Evolutionary conservation across 164 flowering plant genomes (phyloP), one percentile per base, ranked within the genome.

Genomic region (Cinnamomum chago): DNA sequence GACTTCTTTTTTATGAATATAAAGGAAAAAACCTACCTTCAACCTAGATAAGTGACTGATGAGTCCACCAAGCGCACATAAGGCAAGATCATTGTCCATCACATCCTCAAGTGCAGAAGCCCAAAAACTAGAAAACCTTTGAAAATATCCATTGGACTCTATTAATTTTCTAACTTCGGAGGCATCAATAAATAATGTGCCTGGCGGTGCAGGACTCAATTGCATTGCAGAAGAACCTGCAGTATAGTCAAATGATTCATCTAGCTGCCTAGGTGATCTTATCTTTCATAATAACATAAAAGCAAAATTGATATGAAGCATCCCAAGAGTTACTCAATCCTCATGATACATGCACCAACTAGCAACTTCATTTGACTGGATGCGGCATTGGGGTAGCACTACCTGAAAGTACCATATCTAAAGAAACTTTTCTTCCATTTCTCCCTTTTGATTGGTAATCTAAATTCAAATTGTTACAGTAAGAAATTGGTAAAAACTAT

Each of bases 1-100:
- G 27, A 28, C 5, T 15, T 15, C n/a, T 14, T 14, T 55, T 55
- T 20, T 3, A 55, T 55, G n/a, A 62, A 76, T 10, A 18, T 62
- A 70, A 1, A 52, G 40, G 73, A 65, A 65, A 65, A 74, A 73
- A 69, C 85, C 76, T 80, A 95, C 98, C 99, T 83, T 92, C 76
- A 94, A 72, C 76, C 98, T 82, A 5, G 97, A 88, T 72, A 96
- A 80, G 81, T 96, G 93, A 80, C 76, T 55, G 73, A 88, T 79
- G 67, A 96, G 90, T 74, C 89, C 93, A 72, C 98, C 94, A 74
- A 96, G 90, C 70, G 99, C 97, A 83, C 82, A 77, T 40, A 88
- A 58, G 25, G 89, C 82, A 73, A 87, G 67, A 75, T 88, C 95
- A 60, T 76, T 78, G 69, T 88, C 82, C 55, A 71, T 55, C 58